Base-by-base conservation (phyloP, 2,329 filamentous ascomycete genomes). In the Penicillium sp. region DNA sequence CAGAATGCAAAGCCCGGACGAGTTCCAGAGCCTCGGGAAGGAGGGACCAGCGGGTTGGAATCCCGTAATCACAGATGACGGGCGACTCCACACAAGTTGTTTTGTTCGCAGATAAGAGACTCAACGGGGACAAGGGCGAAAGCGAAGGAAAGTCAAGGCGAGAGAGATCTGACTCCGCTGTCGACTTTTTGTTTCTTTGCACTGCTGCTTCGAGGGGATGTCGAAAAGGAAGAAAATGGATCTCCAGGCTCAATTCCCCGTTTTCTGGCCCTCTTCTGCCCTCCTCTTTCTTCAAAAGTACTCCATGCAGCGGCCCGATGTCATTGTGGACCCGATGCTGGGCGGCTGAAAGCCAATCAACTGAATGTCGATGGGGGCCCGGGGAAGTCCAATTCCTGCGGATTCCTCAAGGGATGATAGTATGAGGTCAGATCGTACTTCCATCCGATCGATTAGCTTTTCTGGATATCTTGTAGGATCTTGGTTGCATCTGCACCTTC, bases 21-120 rank as follows among this genome's bases (percentile, higher is more conserved):
- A 64, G 65, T 65, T 58, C 65, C 65, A 65, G 61, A 62, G 58
- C 56, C 41, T 46, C 65, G 65, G 65, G 60, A 62, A 60, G 51
- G 44, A 60, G 57, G 59, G 52, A 65, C 62, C 62, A 62, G 50
- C 55, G 59, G 55, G 19, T 40, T 59, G 62, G 64, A 61, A 59
- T 60, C 43, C 43, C 31, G 43, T 46, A 46, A 46, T 46, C 43
- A n/a, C 14, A 18, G 43, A 10, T 22, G 36, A 31, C 16, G 46
- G 46, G 31, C 11, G 46, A 49, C 46, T 49, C 50, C 50, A 33
- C 50, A 16, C 43, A 16, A 31, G 43, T 5, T 46, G 24, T 5
- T 46, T 46, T 24, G 43, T 27, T 27, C 24, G 14, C 14, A 3
- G 43, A 46, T 9, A 24, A n/a, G n/a, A 10, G 43, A 31, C 24